phyloP scores from a whole-genome alignment of 108 stramenopile species.

The Thalassiosira profunda region DNA sequence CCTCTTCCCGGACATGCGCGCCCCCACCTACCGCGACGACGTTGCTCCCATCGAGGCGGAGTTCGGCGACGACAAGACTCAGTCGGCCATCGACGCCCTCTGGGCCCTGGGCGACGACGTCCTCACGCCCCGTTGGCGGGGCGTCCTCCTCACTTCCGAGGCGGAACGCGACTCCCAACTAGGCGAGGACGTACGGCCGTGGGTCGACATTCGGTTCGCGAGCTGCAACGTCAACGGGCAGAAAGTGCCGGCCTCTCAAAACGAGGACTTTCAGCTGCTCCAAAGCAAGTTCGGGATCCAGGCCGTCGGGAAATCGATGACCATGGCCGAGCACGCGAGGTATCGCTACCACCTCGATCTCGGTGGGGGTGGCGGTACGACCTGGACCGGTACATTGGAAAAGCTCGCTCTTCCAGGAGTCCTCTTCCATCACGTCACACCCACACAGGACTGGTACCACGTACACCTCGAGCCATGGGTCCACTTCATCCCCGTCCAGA shows the following conservation, averaged over 20 bases:
- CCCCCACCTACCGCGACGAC: too few relatives aligned
- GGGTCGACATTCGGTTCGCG: constrained; percentile 9
- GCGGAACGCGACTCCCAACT: constrained; percentile 3
- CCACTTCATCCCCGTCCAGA: constrained; percentile 14
- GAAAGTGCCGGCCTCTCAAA: background rate
- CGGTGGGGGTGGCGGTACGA: constrained; percentile 39
- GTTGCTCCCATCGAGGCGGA: too few relatives aligned
- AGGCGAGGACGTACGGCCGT: background rate
- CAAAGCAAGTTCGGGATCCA: background rate
- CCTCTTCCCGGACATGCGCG: too few relatives aligned
- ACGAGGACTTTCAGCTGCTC: background rate
- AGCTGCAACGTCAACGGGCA: background rate
- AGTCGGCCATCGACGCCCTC: too few relatives aligned
- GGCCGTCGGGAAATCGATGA: background rate
- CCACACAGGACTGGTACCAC: constrained; percentile 19
- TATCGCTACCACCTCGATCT: constrained; percentile 41
- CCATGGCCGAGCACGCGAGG: background rate
- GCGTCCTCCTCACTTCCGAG: constrained; percentile 6
- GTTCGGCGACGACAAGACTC: too few relatives aligned
- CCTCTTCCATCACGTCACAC: constrained; percentile 18
- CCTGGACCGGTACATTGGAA: constrained; percentile 24
- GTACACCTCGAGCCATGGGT: constrained; percentile 12
- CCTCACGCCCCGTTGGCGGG: constrained; percentile 11
- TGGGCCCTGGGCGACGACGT: too few relatives aligned
- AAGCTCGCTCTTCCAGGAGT: constrained; percentile 23